A percentile compares a stretch with the other conserved stretches of the same genome.
These are phyloP conservation scores for Platanthera guangdongensis DNA, from an alignment of 106 monocot genomes.

Conservation along the genomic window DNA sequence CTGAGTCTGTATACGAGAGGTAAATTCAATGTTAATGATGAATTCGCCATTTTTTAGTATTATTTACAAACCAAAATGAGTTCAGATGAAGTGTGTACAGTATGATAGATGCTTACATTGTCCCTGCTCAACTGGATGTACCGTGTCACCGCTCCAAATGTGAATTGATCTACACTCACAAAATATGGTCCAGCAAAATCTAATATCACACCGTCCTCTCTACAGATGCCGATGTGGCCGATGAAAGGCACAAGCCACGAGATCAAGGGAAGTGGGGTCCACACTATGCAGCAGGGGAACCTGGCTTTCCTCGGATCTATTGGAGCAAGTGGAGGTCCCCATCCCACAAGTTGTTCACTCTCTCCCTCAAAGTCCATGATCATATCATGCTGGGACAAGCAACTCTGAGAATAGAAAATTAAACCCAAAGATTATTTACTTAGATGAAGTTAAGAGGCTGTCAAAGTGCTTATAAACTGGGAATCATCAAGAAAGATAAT, in stretches of 20 bases:
- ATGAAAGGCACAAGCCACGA: conserved; percentile 94
- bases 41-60: background rate
- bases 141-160: conserved; percentile 76
- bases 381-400: background rate
- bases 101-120: conserved; percentile 26
- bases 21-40: too few species aligned
- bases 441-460: too few species aligned
- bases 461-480: background rate
- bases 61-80: background rate
- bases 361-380: conserved; percentile 25
- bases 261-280: conserved; percentile 82
- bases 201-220: conserved; percentile 95
- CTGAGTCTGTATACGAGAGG: too few species aligned
- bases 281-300: conserved; percentile 91
- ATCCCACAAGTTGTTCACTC: conserved; percentile 9
- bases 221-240: conserved; percentile 85
- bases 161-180: conserved; percentile 80
- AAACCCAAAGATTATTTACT: background rate
- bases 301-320: conserved; percentile 75
- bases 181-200: conserved; percentile 93
- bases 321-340: conserved; percentile 21
- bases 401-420: background rate
- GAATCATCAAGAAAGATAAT: background rate
- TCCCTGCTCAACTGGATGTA: conserved; percentile 67
- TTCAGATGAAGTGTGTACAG: background rate